These are phyloP conservation scores for Ophiostoma fasciatum DNA, from an alignment of 2,329 filamentous ascomycete genomes.

Conservation along the genomic window DNA sequence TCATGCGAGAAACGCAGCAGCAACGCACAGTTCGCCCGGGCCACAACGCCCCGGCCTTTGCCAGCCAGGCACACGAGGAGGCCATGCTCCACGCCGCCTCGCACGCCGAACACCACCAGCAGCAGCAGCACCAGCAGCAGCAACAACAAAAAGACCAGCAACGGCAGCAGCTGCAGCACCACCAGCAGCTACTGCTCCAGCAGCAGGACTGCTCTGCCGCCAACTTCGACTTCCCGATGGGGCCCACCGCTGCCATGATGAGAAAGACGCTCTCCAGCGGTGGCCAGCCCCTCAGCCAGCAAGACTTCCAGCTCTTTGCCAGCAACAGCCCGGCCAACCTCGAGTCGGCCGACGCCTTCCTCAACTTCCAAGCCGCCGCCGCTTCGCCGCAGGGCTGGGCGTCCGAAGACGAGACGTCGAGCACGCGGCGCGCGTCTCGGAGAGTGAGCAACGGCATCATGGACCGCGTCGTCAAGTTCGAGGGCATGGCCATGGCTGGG, in stretches of 20 bases:
- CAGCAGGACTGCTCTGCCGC: constrained; percentile 21
- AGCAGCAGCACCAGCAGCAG: constrained; percentile 8
- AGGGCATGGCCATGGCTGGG: constrained; percentile 32
- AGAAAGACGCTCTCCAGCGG: constrained; percentile 23
- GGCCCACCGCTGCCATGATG: constrained; percentile 28
- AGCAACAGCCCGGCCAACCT: constrained; percentile 31
- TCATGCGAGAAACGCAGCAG: constrained; percentile 82
- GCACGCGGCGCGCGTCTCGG: constrained; percentile 26
- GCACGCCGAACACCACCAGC: constrained; percentile 33
- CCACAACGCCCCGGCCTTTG: constrained; percentile 24
- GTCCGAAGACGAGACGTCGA: constrained; percentile 32
- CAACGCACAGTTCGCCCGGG: constrained; percentile 72
- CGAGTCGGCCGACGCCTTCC: constrained; percentile 19
- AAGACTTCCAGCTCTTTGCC: constrained; percentile 35
- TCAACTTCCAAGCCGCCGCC: constrained; percentile 13
- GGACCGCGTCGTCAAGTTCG: constrained; percentile 45
- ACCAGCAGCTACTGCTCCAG: constrained; percentile 9
- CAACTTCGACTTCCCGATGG: constrained; percentile 32
- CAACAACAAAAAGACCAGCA: neutral
- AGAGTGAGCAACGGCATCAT: constrained; percentile 47
- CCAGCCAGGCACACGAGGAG: constrained; percentile 26
- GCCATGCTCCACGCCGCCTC: constrained; percentile 44
- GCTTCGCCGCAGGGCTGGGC: constrained; percentile 30
- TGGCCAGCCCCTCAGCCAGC: constrained; percentile 17
- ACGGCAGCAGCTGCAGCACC: constrained; percentile 9